These are phyloP conservation scores for Cercis canadensis DNA, from an alignment of 306 rosid species.

Conservation along the genomic window DNA sequence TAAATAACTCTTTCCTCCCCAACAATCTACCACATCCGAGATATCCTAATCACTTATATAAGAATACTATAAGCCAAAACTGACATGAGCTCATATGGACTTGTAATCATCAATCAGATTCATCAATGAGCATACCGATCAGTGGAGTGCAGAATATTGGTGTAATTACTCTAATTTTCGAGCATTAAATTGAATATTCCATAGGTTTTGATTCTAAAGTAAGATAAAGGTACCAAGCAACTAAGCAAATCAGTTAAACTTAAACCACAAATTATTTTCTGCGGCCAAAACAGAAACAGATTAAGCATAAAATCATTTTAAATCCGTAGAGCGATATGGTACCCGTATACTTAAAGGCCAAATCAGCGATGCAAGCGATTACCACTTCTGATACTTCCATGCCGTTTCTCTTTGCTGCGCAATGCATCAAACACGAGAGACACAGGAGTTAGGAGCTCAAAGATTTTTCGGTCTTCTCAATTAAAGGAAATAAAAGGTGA, in stretches of 20 bases:
- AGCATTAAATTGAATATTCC: too few species aligned
- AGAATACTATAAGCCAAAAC: not conserved
- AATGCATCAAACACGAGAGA: slow-evolving; percentile 1
- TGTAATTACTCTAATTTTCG: too few species aligned
- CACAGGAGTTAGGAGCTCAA: not conserved
- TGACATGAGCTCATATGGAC: not conserved
- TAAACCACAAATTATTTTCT: not conserved
- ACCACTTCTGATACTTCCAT: slow-evolving; percentile 77
- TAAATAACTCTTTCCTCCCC: too few species aligned
- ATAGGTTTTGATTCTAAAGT: too few species aligned
- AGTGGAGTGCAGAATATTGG: not conserved
- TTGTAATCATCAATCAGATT: not conserved
- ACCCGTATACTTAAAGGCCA: slow-evolving; percentile 88
- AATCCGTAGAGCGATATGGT: not conserved
- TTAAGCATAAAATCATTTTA: not conserved
- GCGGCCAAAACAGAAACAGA: not conserved
- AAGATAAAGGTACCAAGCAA: not conserved
- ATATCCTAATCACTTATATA: too few species aligned
- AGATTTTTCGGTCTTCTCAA: not conserved
- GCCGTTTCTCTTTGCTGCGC: slow-evolving; percentile 53
- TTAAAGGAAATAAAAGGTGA: not conserved
- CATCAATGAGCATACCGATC: not conserved
- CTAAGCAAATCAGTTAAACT: not conserved
- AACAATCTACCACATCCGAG: too few species aligned
- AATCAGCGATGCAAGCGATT: slow-evolving; percentile 75